Evolutionary conservation across 768 basidiomycete genomes (phyloP).

Genomic region (Gautieria morchelliformis): DNA sequence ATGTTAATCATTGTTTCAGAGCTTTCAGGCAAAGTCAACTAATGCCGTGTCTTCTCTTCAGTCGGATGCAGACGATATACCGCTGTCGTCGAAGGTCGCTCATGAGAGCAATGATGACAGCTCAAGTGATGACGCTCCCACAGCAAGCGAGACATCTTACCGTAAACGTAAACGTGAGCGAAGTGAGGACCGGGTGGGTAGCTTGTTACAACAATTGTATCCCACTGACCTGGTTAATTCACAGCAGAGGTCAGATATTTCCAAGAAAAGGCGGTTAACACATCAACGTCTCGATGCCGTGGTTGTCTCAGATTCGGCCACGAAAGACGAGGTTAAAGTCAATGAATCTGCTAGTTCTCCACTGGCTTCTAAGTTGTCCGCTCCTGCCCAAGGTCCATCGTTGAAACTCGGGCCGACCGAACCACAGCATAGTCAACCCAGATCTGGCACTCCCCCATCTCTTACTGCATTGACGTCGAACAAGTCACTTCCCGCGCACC

Average conservation of each 20-base stretch:
- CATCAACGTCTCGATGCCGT: not conserved
- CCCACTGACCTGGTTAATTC: too few species aligned
- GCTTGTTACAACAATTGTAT: too few species aligned
- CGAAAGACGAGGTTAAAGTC: not conserved
- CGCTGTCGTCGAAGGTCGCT: not conserved
- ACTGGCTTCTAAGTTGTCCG: not conserved
- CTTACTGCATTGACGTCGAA: not conserved
- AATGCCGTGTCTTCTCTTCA: not conserved
- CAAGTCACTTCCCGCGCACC: conserved; percentile 1
- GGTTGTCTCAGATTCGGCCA: not conserved
- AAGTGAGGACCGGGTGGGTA: too few species aligned
- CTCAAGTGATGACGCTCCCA: not conserved
- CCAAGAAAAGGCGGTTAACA: too few species aligned
- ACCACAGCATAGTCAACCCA: not conserved
- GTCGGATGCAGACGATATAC: conserved; percentile 4
- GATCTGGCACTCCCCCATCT: not conserved
- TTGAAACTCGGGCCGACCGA: not conserved
- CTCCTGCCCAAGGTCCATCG: not conserved
- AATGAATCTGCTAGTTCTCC: not conserved
- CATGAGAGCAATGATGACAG: not conserved
- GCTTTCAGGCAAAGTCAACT: not conserved
- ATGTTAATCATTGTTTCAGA: not conserved
- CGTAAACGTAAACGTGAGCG: not conserved
- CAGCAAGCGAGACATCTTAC: not conserved
- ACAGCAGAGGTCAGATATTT: too few species aligned